Evolutionary conservation across 2,329 filamentous ascomycete genomes (phyloP).

Genomic region (Verticillium longisporum): DNA sequence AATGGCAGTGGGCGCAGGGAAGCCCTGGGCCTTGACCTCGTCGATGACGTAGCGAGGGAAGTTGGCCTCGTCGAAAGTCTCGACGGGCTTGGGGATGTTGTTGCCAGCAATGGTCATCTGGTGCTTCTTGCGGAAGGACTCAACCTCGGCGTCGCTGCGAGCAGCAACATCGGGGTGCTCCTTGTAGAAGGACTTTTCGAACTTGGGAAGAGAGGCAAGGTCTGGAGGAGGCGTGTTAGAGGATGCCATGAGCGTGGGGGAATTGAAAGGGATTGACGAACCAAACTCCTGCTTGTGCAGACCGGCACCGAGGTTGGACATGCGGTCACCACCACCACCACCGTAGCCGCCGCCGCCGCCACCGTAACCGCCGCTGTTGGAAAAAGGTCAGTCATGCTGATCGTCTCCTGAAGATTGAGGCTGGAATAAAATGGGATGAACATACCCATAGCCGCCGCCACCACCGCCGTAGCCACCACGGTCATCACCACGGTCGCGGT

Average conservation of each 20-base stretch:
- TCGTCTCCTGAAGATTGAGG: background rate
- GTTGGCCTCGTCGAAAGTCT: slow-evolving; percentile 95
- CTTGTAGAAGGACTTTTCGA: slow-evolving; percentile 99
- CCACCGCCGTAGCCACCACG: slow-evolving; percentile 45
- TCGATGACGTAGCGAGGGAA: slow-evolving; percentile 97
- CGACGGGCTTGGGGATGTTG: slow-evolving; percentile 86
- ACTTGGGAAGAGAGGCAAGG: slow-evolving; percentile 74
- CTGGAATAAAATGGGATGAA: slow-evolving; percentile 5
- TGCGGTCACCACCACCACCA: slow-evolving; percentile 75
- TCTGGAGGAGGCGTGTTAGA: slow-evolving; percentile 46
- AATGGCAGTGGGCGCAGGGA: slow-evolving; percentile 87
- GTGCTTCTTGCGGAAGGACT: slow-evolving; percentile 79
- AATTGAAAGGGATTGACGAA: slow-evolving; percentile 37
- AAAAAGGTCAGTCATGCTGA: slow-evolving; percentile 25
- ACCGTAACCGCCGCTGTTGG: slow-evolving; percentile 40
- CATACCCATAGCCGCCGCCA: slow-evolving; percentile 39
- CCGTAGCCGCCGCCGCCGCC: slow-evolving; percentile 28
- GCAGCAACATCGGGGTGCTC: slow-evolving; percentile 73
- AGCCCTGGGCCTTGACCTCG: slow-evolving; percentile 97
- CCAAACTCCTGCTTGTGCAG: slow-evolving; percentile 87
- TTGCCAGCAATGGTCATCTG: slow-evolving; percentile 75
- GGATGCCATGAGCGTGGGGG: slow-evolving; percentile 18
- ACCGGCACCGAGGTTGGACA: slow-evolving; percentile 83
- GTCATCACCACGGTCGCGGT: slow-evolving; percentile 27
- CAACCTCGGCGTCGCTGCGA: slow-evolving; percentile 73